A percentile compares a stretch with the other conserved stretches of the same genome.
phyloP scores from a whole-genome alignment of 495 filamentous ascomycete species.

The Xylaria scruposa region DNA sequence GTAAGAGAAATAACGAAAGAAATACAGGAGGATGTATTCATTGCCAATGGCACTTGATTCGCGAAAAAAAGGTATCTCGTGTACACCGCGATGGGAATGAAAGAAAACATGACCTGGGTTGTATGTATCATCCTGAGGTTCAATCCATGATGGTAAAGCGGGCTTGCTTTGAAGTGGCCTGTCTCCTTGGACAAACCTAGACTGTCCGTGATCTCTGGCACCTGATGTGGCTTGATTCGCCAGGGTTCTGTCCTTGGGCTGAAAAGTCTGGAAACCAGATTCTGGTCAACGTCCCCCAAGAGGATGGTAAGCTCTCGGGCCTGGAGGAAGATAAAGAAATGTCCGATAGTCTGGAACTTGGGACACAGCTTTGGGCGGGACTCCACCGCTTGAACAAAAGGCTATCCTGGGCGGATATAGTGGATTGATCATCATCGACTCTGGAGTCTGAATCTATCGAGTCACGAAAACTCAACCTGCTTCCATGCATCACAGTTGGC shows the following conservation, averaged over 20 bases:
- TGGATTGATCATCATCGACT: constrained; percentile 9
- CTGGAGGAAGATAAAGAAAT: constrained; percentile 31
- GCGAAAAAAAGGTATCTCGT: neutral
- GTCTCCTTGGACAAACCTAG: constrained; percentile 11
- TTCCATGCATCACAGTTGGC: neutral
- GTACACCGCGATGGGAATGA: neutral
- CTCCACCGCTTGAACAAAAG: constrained; percentile 27
- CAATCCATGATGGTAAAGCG: constrained; percentile 17
- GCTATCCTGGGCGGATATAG: constrained; percentile 7
- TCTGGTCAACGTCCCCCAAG: constrained; percentile 33
- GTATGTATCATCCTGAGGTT: constrained; percentile 3
- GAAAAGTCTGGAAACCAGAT: constrained; percentile 30
- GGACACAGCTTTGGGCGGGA: constrained; percentile 21
- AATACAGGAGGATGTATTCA: neutral
- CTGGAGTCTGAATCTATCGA: constrained; percentile 9
- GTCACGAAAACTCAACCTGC: constrained; percentile 10
- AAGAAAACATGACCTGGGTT: constrained; percentile 4
- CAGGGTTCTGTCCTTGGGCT: neutral
- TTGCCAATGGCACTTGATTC: neutral
- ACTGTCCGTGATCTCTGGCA: constrained; percentile 17
- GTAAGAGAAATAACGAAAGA: neutral
- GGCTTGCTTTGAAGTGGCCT: neutral
- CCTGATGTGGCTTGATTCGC: neutral
- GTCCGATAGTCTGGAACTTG: constrained; percentile 35
- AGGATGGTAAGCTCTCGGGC: constrained; percentile 35